Evolutionary conservation across 805 yeast species (phyloP), one percentile per base, ranked within the genome.

Genomic region (Ogataea neopini): DNA sequence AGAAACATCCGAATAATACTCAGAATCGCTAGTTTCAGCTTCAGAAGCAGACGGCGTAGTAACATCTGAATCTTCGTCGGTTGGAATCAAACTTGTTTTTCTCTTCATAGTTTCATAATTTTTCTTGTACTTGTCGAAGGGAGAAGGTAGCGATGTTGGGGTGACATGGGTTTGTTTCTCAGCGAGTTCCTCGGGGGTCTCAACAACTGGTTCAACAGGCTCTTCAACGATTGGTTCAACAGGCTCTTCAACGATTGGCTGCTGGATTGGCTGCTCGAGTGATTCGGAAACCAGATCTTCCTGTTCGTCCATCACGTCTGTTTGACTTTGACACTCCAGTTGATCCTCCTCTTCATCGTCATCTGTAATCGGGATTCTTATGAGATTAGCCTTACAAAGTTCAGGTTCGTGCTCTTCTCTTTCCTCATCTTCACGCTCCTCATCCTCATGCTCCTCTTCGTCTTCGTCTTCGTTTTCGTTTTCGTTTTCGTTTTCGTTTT

Each of bases 51-150:
- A 17, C 17, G 37, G 32, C 40, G 45, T 23, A 3, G 49, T 34
- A 11, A 35, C 41, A 2, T 45, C 47, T 11, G 40, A 46, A 13
- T 45, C 52, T 6, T 43, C 28, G 11, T 37, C 53, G 14, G 36
- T 22, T 30, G 66, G 64, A 8, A 56, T 49, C 41, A 62, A 52
- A 3, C 44, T 48, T 1, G 67, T 59, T 40, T 53, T 59, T 37
- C 69, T 55, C 6, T 45, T 48, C 17, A 47, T 41, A 1, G 68
- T 64, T 22, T 54, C 53, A 34, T 64, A 64, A 43, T 64, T 64
- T 34, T 55, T 60, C 40, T 61, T 47, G 7, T 51, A 32, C 22
- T 36, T 25, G 28, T 18, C 19, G n/a, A n/a, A n/a, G n/a, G n/a
- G n/a, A n/a, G n/a, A n/a, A n/a, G n/a, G n/a, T n/a, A n/a, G n/a